Evolutionary conservation across 495 filamentous ascomycete genomes (phyloP).

Genomic region (Penicillium pancosmium): DNA sequence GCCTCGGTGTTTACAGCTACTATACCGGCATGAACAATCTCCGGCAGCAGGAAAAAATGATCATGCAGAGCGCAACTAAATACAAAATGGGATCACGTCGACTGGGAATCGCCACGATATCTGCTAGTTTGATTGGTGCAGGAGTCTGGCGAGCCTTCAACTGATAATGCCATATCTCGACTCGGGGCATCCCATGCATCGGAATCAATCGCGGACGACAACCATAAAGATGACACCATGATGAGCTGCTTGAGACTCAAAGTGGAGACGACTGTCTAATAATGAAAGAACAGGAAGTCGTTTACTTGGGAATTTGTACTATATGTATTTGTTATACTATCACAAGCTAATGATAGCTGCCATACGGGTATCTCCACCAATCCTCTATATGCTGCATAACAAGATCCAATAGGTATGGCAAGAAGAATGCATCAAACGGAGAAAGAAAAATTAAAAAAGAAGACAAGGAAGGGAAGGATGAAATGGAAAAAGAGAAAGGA

Average conservation of each 20-base stretch:
- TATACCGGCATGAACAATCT: conserved; percentile 78
- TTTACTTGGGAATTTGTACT: conserved; percentile 17
- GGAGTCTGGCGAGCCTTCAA: conserved; percentile 63
- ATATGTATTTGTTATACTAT: conserved; percentile 34
- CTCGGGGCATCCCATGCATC: too few relatives aligned
- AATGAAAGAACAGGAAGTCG: background rate
- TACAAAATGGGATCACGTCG: conserved; percentile 78
- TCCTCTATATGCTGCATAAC: conserved; percentile 45
- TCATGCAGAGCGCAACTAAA: conserved; percentile 68
- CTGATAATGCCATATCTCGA: conserved; percentile 33
- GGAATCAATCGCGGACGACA: background rate
- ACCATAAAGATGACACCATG: background rate
- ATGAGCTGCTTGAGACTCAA: background rate
- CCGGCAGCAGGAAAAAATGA: conserved; percentile 65
- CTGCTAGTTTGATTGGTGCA: conserved; percentile 67
- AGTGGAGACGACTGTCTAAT: background rate
- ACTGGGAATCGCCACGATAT: conserved; percentile 70
- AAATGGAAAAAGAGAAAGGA: background rate
- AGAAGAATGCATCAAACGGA: conserved; percentile 20
- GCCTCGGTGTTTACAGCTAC: conserved; percentile 88
- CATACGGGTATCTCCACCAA: conserved; percentile 46
- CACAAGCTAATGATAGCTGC: conserved; percentile 34
- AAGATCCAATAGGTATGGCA: conserved; percentile 14
- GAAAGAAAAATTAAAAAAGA: conserved; percentile 9
- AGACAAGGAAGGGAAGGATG: conserved; percentile 8